These are phyloP conservation scores for Peronosclerospora sorghi DNA, from an alignment of 352 stramenopile species.

Conservation along the genomic window DNA sequence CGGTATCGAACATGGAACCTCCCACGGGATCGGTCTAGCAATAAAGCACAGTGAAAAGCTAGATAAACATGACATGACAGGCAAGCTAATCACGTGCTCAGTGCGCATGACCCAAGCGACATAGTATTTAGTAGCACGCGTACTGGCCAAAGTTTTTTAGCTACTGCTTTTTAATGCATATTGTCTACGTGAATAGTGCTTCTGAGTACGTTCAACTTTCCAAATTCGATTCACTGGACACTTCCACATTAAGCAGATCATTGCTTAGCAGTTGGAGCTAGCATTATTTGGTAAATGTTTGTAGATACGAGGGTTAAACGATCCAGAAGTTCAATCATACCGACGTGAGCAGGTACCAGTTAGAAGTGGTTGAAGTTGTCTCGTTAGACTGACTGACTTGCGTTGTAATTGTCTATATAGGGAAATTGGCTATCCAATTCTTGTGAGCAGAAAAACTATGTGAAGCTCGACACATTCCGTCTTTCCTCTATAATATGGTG, in stretches of 20 bases:
- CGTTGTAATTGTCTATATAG: slow-evolving; percentile 6
- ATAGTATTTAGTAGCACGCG: slow-evolving; percentile 22
- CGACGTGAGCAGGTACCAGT: slow-evolving; percentile 31
- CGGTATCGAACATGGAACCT: no score
- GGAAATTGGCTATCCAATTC: slow-evolving; percentile 59
- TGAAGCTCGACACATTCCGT: slow-evolving; percentile 39
- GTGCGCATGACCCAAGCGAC: slow-evolving; percentile 67
- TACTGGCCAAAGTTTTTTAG: background rate
- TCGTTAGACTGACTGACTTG: background rate
- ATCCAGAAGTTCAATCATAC: slow-evolving; percentile 38
- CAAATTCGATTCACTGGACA: slow-evolving; percentile 57
- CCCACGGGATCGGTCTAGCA: no score
- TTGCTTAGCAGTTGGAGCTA: slow-evolving; percentile 59
- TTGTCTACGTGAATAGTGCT: slow-evolving; percentile 19
- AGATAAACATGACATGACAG: slow-evolving; percentile 57
- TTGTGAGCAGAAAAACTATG: slow-evolving; percentile 48
- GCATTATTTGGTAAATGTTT: slow-evolving; percentile 63
- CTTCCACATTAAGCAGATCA: slow-evolving; percentile 62
- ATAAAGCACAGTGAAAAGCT: slow-evolving; percentile 44
- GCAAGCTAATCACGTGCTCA: slow-evolving; percentile 65
- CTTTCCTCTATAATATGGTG: slow-evolving; percentile 38
- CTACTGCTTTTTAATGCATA: background rate
- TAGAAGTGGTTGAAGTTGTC: background rate
- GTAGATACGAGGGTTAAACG: slow-evolving; percentile 55
- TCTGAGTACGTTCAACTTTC: slow-evolving; percentile 72